phyloP scores from a whole-genome alignment of 1,284 basidiomycete genomes.

The Ustilago lituana region DNA sequence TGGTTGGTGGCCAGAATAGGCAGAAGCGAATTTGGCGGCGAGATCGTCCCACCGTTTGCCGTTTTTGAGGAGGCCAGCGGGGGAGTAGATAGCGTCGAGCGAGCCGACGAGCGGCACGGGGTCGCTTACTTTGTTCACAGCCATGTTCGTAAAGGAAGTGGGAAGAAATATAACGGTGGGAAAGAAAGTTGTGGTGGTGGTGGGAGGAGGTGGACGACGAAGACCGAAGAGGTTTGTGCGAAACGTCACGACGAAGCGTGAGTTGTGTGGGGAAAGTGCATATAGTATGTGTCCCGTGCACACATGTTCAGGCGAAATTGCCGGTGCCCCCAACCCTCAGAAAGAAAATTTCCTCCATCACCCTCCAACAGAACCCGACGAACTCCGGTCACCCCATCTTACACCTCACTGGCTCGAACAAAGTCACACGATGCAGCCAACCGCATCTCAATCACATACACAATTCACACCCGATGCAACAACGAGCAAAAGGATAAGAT shows the following conservation, averaged over 20 bases:
- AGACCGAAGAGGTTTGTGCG: background rate
- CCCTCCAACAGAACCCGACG: constrained; percentile 19
- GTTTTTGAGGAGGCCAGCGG: constrained; percentile 44
- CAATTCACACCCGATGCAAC: no score
- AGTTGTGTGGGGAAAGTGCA: no score
- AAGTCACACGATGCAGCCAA: constrained; percentile 10
- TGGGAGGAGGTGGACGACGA: background rate
- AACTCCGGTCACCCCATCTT: constrained; percentile 7
- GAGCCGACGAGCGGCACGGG: constrained; percentile 53
- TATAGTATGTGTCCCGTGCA: no score
- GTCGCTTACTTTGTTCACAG: constrained; percentile 39
- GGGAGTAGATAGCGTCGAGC: constrained; percentile 57
- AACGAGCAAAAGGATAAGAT: no score
- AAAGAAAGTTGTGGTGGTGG: background rate
- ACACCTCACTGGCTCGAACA: background rate
- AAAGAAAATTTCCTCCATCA: background rate
- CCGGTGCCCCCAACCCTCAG: no score
- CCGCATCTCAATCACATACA: background rate
- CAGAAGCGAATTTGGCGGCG: constrained; percentile 32
- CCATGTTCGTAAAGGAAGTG: constrained; percentile 2
- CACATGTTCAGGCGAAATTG: no score
- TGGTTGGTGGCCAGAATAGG: constrained; percentile 33
- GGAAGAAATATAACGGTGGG: background rate
- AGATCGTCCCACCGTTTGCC: constrained; percentile 52
- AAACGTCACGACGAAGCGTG: no score